Base-by-base conservation (phyloP, 805 yeast species). In the Saccharomycopsis sp. region DNA sequence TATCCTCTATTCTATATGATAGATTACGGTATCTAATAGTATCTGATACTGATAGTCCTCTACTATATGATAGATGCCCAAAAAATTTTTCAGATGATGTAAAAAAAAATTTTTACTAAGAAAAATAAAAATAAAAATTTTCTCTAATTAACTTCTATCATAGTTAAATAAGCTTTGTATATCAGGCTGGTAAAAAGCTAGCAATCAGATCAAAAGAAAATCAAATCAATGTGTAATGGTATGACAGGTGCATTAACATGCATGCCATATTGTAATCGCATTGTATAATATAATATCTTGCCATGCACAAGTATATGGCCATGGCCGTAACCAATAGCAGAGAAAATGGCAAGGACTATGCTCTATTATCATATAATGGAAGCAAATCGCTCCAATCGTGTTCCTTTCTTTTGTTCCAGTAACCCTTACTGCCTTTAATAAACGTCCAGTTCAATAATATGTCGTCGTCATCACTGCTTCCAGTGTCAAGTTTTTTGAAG, bases 331-430 rank as follows among this genome's bases (percentile, higher is more conserved):
- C n/a, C n/a, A n/a, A n/a, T n/a, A n/a, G n/a, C n/a, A n/a, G n/a
- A n/a, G n/a, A n/a, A n/a, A n/a, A n/a, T n/a, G n/a, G n/a, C n/a
- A n/a, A n/a, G 12, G 9, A 44, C 23, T 22, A 55, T 38, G 25
- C 49, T 24, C 19, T 50, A n/a, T 25, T 20, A 3, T 42, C 35
- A 84, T 85, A 82, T 54, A 81, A 68, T 53, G 74, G 67, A 3
- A 73, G 57, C 24, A 79, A 66, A 19, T 70, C 84, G 17, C 71
- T 72, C 86, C 86, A 82, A 60, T 81, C 77, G 3, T 69, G 69
- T 5, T 65, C 70, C 61, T 72, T 74, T 65, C 87, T 75, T 66
- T 85, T 74, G 59, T 75, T 76, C 87, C 87, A 82, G 63, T 82
- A 82, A 61, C 84, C 74, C 54, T 70, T 68, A 2, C 73, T 75